These are phyloP conservation scores for Rhizopogon roseolus DNA, from an alignment of 768 basidiomycete species.

Conservation along the genomic window DNA sequence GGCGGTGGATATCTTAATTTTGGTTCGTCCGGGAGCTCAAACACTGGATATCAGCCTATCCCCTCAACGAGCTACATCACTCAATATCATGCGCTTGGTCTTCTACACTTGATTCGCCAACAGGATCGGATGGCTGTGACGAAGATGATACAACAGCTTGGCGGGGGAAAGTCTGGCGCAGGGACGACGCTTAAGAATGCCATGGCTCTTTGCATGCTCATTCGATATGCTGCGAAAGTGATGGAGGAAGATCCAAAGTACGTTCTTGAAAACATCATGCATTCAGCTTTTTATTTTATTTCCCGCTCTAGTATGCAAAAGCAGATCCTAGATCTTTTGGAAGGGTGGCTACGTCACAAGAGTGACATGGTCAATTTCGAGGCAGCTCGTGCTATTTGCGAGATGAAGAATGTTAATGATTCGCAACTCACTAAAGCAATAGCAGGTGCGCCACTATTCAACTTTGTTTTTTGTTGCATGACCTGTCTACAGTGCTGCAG, in stretches of 20 bases:
- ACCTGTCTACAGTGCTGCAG: slow-evolving; percentile 65
- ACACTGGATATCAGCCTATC: slow-evolving; percentile 67
- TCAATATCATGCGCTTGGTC: slow-evolving; percentile 94
- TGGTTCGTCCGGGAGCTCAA: slow-evolving; percentile 47
- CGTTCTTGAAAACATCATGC: slow-evolving; percentile 21
- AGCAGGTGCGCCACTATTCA: slow-evolving; percentile 52
- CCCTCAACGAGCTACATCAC: slow-evolving; percentile 89
- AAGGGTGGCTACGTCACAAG: slow-evolving; percentile 95
- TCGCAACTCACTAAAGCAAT: slow-evolving; percentile 84
- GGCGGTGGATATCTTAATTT: slow-evolving; percentile 69
- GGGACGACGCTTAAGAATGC: slow-evolving; percentile 88
- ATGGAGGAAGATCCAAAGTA: slow-evolving; percentile 99
- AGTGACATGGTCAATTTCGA: slow-evolving; percentile 99
- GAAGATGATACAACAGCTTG: slow-evolving; percentile 98
- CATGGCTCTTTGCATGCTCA: slow-evolving; percentile 98
- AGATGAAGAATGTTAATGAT: slow-evolving; percentile 81
- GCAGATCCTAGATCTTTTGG: slow-evolving; percentile 90
- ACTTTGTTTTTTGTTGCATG: not conserved
- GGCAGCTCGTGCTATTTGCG: slow-evolving; percentile 95
- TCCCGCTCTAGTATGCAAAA: slow-evolving; percentile 66
- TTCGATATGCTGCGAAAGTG: slow-evolving; percentile 96
- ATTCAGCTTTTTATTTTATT: slow-evolving; percentile 2
- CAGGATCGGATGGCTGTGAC: slow-evolving; percentile 99
- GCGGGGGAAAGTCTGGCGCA: slow-evolving; percentile 80
- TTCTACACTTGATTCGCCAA: slow-evolving; percentile 91